Base-by-base conservation (phyloP, 2,329 filamentous ascomycete species). In the Orbilia blumenaviensis region DNA sequence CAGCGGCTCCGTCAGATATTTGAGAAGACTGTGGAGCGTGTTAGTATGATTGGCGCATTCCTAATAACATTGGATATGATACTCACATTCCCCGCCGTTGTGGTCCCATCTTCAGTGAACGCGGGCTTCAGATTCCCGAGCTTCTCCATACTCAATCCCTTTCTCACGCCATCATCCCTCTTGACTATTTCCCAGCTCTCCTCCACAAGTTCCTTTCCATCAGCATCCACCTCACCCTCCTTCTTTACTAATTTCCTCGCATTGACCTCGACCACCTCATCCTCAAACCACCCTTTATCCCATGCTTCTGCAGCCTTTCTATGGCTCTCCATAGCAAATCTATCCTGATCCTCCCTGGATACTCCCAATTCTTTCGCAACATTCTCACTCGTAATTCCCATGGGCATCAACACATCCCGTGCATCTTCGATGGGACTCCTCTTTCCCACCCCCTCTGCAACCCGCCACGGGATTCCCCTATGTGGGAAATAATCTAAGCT, bases 341-440 rank as follows among this genome's bases (percentile, higher is more conserved):
- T 89, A 81, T 97, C 94, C 84, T 97, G 93, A 77, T 96, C 93
- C 1, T 85, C 86, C 23, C 94, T 85, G 3, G 84, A 87, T 23
- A 97, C 88, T 8, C 88, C 88, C 81, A 96, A 96, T 52, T 93
- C 85, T 79, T 86, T 84, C 0, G 94, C 92, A 0, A 97, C 93
- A 80, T 96, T 97, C 85, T 97, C 94, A 3, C 89, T 90, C 10
- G 94, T 97, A 72, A 94, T 84, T 0, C 94, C 94, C 94, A 97
- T 97, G 79, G 90, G 89, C 94, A 97, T 96, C 82, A 97, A 89
- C 82, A 94, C 97, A 82, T 97, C 94, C 44, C 87, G 85, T 2
- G 92, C 91, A 78, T 96, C 90, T 80, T 90, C 86, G 8, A 87
- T 86, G 0, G 84, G 83, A 2, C 87, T 89, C 0, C 90, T 87